Base-by-base conservation (phyloP, 768 basidiomycete genomes). In the Grammothele lineata region DNA sequence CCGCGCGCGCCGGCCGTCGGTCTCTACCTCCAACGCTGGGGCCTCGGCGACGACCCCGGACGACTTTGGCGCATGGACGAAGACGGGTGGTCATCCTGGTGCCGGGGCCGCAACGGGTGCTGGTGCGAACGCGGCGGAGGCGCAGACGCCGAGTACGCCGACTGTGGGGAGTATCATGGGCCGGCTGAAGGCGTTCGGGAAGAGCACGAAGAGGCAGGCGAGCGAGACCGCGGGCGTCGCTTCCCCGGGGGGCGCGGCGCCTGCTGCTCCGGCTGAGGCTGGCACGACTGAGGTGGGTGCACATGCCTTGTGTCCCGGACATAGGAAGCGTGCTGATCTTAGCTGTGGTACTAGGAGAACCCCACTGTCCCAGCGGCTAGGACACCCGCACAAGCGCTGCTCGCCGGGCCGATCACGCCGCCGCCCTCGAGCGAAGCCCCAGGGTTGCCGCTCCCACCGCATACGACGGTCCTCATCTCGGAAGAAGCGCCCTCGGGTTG, bases 401-500 rank as follows among this genome's bases (percentile, higher is more conserved):
- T 88, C 1, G 69, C 79, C 3, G 72, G 72, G 5, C 69, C 78
- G 3, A 58, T 88, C 6, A 73, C 64, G 12, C 90, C 92, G 4
- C 89, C 94, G 1, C 56, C 80, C 0, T 76, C 81, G 3, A 64
- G 65, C 35, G 95, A 98, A 37, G 83, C 80, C 0, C 95, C 95
- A 0, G 71, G 74, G 0, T 64, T 89, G 21, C 50, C 66, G 9
- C 73, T 87, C 30, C 80, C 85, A 1, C 63, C 74, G 0, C 69
- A 78, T 43, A 83, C 85, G 35, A 71, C 76, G 0, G 62, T 98
- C 24, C 68, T 87, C 50, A 85, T 99, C 37, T 83, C 87, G 2
- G 92, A 95, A 60, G 93, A 95, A 62, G 78, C 74, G 5, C 69
- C 77, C 19, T 80, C 80, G 3, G 84, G 84, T 22, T 94, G 87